Base-by-base conservation (phyloP, 2,329 filamentous ascomycete species). In the Fusarium nisikadoi region DNA sequence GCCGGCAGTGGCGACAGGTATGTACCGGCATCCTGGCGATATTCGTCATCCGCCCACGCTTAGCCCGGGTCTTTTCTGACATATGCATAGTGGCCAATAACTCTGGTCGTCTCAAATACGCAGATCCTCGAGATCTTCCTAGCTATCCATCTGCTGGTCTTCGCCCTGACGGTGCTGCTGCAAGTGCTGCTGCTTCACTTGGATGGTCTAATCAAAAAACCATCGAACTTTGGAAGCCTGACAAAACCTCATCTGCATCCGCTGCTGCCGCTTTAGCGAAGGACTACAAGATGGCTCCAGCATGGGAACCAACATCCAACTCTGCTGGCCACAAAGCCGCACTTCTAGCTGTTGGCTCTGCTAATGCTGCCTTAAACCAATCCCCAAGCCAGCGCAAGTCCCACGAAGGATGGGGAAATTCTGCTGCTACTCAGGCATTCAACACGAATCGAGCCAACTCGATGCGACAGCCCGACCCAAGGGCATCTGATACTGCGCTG, bases 291-390 rank as follows among this genome's bases (percentile, higher is more conserved):
- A 81, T 83, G 78, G 72, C 81, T 9, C 79, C 91, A 6, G 65
- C 86, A 12, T 92, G 90, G 89, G 86, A 92, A 70, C 89, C 90
- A 13, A 85, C 90, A 64, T 83, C 87, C 61, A 92, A 88, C 77
- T 83, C 88, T 17, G 88, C 91, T 54, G 92, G 92, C 39, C 90
- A 92, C 55, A 93, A 92, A 78, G 93, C 94, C 52, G 94, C 94
- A 8, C 79, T 94, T 14, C 83, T 93, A 31, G 93, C 93, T 23
- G 79, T 81, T 31, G 80, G 79, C 5, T 83, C 82, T 17, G 82
- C 82, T 38, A 78, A 74, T 46, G 76, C 79, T 42, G 75, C 79
- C 19, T 72, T 79, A 39, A 81, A 77, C 65, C 55, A 72, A 56
- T 23, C 62, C 55, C 45, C 73, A 64, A 47, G 59, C 47, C 57